Percentiles rank a stretch among this genome's conserved stretches.
phyloP scores from a whole-genome alignment of 805 yeast species.

The Candida alai region DNA sequence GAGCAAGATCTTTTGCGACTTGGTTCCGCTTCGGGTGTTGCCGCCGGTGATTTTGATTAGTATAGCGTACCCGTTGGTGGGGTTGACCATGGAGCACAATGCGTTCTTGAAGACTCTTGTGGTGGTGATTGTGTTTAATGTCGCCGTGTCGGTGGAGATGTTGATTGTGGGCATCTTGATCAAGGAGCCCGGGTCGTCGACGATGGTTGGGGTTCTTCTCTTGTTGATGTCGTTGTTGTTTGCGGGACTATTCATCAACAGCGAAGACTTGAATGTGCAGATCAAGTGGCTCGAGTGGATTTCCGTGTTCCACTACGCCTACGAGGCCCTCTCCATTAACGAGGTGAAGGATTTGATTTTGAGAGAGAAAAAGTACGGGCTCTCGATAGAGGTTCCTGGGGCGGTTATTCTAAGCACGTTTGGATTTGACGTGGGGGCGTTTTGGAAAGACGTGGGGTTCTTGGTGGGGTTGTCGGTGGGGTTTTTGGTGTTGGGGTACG shows the following conservation, averaged over 20 bases:
- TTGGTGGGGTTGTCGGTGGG: conserved; percentile 53
- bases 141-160: conserved; percentile 81
- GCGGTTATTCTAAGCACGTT: conserved; percentile 94
- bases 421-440: conserved; percentile 84
- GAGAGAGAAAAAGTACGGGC: conserved; percentile 85
- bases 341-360: conserved; percentile 85
- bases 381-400: conserved; percentile 95
- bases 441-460: conserved; percentile 60
- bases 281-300: conserved; percentile 76
- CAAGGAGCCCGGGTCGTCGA: conserved; percentile 89
- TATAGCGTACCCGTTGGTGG: conserved; percentile 86
- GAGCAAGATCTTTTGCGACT: conserved; percentile 85
- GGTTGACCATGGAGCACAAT: conserved; percentile 71
- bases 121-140: conserved; percentile 76
- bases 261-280: conserved; percentile 49
- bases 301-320: conserved; percentile 93
- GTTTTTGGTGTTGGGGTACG: conserved; percentile 68
- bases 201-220: conserved; percentile 79
- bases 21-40: conserved; percentile 85
- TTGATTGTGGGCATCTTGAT: conserved; percentile 83
- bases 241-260: conserved; percentile 91
- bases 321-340: conserved; percentile 87
- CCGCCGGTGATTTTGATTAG: conserved; percentile 83
- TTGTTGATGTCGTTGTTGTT: conserved; percentile 81
- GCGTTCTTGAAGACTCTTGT: conserved; percentile 68